phyloP scores from a whole-genome alignment of 2,329 filamentous ascomycete species.

The Apiospora malaysiana region DNA sequence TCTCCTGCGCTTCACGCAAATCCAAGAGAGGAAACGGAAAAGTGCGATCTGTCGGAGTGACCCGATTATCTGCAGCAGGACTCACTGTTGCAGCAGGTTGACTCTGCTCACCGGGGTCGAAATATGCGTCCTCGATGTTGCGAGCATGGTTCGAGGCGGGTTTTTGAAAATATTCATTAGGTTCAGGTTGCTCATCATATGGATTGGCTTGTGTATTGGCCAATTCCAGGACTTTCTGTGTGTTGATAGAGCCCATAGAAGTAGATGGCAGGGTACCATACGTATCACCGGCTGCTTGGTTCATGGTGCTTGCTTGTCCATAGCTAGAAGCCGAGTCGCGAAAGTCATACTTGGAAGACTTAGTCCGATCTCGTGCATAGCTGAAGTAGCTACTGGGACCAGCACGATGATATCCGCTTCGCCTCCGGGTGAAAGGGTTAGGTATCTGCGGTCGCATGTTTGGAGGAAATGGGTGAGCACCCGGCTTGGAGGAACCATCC shows the following conservation, averaged over 20 bases:
- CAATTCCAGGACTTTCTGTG: background rate
- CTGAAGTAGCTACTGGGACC: constrained; percentile 24
- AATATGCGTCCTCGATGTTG: background rate
- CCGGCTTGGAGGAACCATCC: constrained; percentile 18
- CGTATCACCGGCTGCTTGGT: background rate
- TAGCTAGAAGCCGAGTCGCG: constrained; percentile 34
- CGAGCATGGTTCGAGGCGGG: background rate
- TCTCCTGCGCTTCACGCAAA: constrained; percentile 32
- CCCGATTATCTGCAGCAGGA: constrained; percentile 21
- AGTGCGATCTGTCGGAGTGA: constrained; percentile 29
- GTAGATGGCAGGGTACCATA: constrained; percentile 11
- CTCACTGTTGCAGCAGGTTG: background rate
- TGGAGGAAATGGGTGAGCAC: background rate
- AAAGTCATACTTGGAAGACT: constrained; percentile 36
- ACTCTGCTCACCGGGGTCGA: background rate
- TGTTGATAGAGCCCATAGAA: constrained; percentile 10
- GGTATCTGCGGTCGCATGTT: constrained; percentile 21
- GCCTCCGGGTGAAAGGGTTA: constrained; percentile 30
- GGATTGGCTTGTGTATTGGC: background rate
- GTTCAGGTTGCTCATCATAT: background rate
- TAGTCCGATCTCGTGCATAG: constrained; percentile 27
- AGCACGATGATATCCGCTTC: constrained; percentile 22
- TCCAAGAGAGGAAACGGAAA: constrained; percentile 38
- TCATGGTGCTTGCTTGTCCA: constrained; percentile 22
- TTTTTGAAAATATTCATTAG: background rate